Evolutionary conservation across 2,329 filamentous ascomycete genomes (phyloP).

Genomic region (Chaetomium strumarium): DNA sequence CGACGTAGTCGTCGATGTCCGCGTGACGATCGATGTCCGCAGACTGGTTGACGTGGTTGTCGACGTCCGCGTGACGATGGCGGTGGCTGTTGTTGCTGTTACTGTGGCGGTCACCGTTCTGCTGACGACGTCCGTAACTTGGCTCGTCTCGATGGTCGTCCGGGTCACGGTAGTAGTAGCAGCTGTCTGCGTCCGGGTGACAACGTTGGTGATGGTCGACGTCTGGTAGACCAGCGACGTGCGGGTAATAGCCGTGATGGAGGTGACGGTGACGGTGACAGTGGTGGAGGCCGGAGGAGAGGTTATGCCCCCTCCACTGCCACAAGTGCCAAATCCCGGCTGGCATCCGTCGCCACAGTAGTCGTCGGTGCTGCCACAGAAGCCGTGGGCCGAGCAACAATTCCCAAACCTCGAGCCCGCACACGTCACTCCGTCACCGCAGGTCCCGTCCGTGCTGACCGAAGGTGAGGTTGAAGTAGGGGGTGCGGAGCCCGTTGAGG

Average conservation of each 20-base stretch:
- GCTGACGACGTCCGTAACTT: background rate
- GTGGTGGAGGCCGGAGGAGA: background rate
- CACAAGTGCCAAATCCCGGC: constrained; percentile 17
- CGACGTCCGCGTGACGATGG: constrained; percentile 48
- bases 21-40: constrained; percentile 13
- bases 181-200: background rate
- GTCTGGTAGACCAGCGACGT: constrained; percentile 7
- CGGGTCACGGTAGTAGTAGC: too few species aligned
- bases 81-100: constrained; percentile 10
- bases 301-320: background rate
- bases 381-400: constrained; percentile 25
- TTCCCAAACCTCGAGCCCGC: constrained; percentile 20
- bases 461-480: background rate
- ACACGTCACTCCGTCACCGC: constrained; percentile 22
- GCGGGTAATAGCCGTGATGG: constrained; percentile 8
- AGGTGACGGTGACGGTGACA: constrained; percentile 14
- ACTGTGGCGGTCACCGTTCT: too few species aligned
- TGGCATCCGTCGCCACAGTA: constrained; percentile 25
- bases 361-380: constrained; percentile 22
- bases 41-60: constrained; percentile 59
- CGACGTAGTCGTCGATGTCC: constrained; percentile 6
- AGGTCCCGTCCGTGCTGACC: constrained; percentile 23
- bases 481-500: background rate
- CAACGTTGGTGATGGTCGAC: background rate
- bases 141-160: too few species aligned